Evolutionary conservation across 148 eudicot species (phyloP), one percentile per base, ranked within the genome.

Genomic region (Vaccinium darrowii): DNA sequence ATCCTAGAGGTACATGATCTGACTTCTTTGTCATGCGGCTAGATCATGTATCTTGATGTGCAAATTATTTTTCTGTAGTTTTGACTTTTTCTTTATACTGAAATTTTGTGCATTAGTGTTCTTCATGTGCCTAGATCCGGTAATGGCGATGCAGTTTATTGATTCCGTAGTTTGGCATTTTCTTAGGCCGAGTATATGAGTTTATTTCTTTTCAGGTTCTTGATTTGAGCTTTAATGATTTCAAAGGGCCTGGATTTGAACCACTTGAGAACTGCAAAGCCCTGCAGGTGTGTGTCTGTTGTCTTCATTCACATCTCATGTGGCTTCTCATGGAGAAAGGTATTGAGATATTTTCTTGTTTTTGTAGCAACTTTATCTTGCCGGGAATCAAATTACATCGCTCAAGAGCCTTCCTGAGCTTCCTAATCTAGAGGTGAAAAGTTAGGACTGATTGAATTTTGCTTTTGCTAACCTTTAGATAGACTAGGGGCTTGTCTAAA

Each of bases 171-270:
- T 80, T 57, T 21, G 62, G 54, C 63, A 9, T 78, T 52, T 67
- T 87, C 58, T 76, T 36, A 7, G 67, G 33, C 82, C 13, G 52
- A 77, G 4, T 27, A 27, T 76, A 8, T 76, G 30, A 58, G 52
- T 33, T n/a, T 65, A 78, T 76, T 81, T 63, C 57, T 84, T 85
- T 67, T 52, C 90, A 96, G 99, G 98, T 95, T 88, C 99, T 96
- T 88, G 99, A 96, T 89, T 92, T 96, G 93, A 96, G 99, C 86
- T 96, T 96, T 84, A 96, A 96, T 84, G 98, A 96, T 81, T 96
- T 96, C 78, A 96, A 91, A 90, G 98, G 98, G 80, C 99, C 97
- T 83, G 99, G 95, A 82, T 97, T 97, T 87, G 99, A 95, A 88
- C 98, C 99, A 81, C 98, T 97, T 83, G 94, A 88, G 86, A 94